Conservation (phyloP, 805 yeast genomes). For the Yamadazyma nakazawae region DNA sequence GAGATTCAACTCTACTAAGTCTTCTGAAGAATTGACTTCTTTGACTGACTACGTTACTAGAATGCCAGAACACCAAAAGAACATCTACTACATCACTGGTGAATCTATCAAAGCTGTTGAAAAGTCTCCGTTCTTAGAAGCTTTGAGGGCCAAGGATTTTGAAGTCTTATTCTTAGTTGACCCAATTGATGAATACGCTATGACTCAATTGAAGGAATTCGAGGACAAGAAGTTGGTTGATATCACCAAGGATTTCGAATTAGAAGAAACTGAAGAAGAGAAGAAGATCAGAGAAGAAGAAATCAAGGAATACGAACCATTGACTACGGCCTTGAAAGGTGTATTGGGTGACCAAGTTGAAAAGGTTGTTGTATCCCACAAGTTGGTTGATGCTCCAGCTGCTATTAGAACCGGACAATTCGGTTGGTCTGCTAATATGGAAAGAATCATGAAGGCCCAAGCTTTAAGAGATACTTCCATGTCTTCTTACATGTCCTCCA, state of each 20-base stretch:
- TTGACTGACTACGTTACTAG: slow-evolving; percentile 96
- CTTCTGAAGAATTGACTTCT: slow-evolving; percentile 90
- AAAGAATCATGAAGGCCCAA: slow-evolving; percentile 99
- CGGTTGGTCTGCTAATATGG: slow-evolving; percentile 99
- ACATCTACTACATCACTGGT: slow-evolving; percentile 99
- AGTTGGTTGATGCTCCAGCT: slow-evolving; percentile 97
- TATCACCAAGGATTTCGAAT: slow-evolving; percentile 98
- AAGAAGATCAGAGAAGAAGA: slow-evolving; percentile 92
- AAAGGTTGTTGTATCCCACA: slow-evolving; percentile 97
- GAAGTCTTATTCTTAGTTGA: slow-evolving; percentile 97
- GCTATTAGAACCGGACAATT: slow-evolving; percentile 99
- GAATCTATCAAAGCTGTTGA: slow-evolving; percentile 96
- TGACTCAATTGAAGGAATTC: slow-evolving; percentile 98
- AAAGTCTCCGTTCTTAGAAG: slow-evolving; percentile 98
- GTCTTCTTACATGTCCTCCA: slow-evolving; percentile 99
- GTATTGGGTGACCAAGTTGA: slow-evolving; percentile 98
- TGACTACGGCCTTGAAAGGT: slow-evolving; percentile 95
- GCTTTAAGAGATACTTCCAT: slow-evolving; percentile 97
- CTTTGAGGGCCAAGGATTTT: slow-evolving; percentile 95
- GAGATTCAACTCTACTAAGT: slow-evolving; percentile 96
- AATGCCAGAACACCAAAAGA: slow-evolving; percentile 99
- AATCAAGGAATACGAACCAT: slow-evolving; percentile 85
- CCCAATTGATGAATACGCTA: slow-evolving; percentile 99
- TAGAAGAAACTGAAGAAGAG: slow-evolving; percentile 98
- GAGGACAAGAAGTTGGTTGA: slow-evolving; percentile 99